Base-by-base conservation (phyloP, 257 asterid species). In the Perilla frutescens region DNA sequence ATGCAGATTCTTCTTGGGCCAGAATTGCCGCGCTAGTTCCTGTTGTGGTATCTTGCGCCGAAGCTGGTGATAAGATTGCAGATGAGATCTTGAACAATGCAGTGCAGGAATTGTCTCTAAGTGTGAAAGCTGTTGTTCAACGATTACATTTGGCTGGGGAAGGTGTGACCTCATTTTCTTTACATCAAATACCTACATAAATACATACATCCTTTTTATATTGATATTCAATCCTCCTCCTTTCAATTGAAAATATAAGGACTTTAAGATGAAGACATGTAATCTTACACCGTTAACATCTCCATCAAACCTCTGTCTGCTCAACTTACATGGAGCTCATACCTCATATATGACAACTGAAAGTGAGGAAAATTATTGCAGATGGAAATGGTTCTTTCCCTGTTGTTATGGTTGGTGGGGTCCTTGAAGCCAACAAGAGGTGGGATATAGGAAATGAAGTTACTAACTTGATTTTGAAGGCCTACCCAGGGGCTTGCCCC, bases 1-100 rank as follows among this genome's bases (percentile, higher is more conserved):
- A 94, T 82, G 96, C 91, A 82, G 99, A 94, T 88, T 78, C 96
- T 77, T 91, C 99, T 40, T 94, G 99, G 99, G 97, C 97, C 62
- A 89, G 99, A 62, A 88, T 94, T 66, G 99, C 99, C 45, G 97
- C 99, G 7, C 93, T 94, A 58, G 99, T 88, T 72, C 99, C 97
- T 70, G 82, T 82, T 57, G 96, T 94, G 75, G 89, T 91, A 71
- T 86, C 96, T 74, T 91, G 97, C 73, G 97, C 97, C 1, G 98
- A 94, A 83, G 93, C 88, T 76, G 96, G 96, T 5, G 98, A 94
- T 87, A 68, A 80, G 80, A 83, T 91, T 78, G 96, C 98, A 9
- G 81, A 83, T 81, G 96, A 84, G 78, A 91, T 94, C 65, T 80
- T 94, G 79, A 84, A 76, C 39, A 73, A 82, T 44, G 94, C 98